A percentile compares a stretch with the other conserved stretches of the same genome.
These are phyloP conservation scores for Triticum turgidum DNA, from an alignment of 176 grass and related monocot genomes.

Conservation along the genomic window DNA sequence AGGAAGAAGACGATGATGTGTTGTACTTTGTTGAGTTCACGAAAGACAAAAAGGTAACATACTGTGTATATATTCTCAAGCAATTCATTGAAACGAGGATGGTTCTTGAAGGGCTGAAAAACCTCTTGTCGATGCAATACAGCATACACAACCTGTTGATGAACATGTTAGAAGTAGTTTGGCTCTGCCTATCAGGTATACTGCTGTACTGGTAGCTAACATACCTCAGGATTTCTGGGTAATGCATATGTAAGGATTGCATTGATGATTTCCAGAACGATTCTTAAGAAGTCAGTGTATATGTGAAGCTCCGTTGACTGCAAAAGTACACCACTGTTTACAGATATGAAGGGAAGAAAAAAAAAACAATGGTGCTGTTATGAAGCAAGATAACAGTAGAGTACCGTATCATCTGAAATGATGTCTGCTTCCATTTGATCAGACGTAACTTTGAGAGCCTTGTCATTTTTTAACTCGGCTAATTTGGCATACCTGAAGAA, in stretches of 20 bases:
- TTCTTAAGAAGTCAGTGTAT: conserved; percentile 96
- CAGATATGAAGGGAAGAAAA: conserved; percentile 35
- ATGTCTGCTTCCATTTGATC: conserved; percentile 74
- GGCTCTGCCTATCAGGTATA: conserved; percentile 20
- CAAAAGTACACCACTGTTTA: conserved; percentile 39
- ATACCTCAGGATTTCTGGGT: conserved; percentile 95
- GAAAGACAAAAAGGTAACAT: conserved; percentile 27
- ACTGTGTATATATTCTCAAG: conserved; percentile 99
- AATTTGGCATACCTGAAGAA: conserved; percentile 88
- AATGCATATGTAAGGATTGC: conserved; percentile 98
- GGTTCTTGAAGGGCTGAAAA: conserved; percentile 93
- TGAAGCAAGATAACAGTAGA: conserved; percentile 23
- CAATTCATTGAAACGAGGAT: conserved; percentile 97
- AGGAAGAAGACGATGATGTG: conserved; percentile 8
- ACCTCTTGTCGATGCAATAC: conserved; percentile 97
- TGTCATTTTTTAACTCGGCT: conserved; percentile 97
- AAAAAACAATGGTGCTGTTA: not conserved
- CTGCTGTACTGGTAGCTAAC: not conserved
- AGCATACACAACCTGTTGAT: conserved; percentile 93
- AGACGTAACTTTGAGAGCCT: conserved; percentile 54
- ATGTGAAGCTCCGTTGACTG: conserved; percentile 98
- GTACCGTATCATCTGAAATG: conserved; percentile 89
- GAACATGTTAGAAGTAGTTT: conserved; percentile 31
- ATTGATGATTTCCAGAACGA: conserved; percentile 98
- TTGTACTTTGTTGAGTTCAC: conserved; percentile 14